phyloP scores from a whole-genome alignment of 1,284 basidiomycete species.

The Ceratobasidium sp. region DNA sequence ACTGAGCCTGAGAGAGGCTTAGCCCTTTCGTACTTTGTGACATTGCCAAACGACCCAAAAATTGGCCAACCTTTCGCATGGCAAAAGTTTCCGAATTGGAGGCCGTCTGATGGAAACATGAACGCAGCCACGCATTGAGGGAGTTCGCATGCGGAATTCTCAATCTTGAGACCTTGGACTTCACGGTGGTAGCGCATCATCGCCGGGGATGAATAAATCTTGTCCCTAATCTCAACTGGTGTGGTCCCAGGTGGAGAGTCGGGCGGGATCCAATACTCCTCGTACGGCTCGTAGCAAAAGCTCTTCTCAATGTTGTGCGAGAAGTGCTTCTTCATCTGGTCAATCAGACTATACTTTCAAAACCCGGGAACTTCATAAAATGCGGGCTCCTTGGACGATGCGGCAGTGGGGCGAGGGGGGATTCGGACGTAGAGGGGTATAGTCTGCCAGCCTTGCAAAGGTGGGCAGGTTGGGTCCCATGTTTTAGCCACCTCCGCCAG shows the following conservation, averaged over 20 bases:
- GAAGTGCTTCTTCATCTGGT: too few species aligned
- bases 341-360: too few species aligned
- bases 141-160: conserved; percentile 51
- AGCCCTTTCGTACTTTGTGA: conserved; percentile 55
- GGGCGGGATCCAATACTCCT: too few species aligned
- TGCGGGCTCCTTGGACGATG: too few species aligned
- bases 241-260: too few species aligned
- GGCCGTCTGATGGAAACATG: conserved; percentile 59
- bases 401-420: not conserved
- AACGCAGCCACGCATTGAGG: conserved; percentile 53
- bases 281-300: too few species aligned
- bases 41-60: conserved; percentile 54
- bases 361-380: too few species aligned
- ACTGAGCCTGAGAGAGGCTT: conserved; percentile 52
- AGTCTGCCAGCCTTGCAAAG: not conserved
- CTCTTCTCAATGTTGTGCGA: too few species aligned
- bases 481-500: not conserved
- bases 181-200: conserved; percentile 4
- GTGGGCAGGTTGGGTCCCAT: not conserved
- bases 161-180: conserved; percentile 4
- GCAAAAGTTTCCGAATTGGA: conserved; percentile 57
- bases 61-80: conserved; percentile 56
- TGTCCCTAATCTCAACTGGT: too few species aligned
- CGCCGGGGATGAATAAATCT: conserved; percentile 27
- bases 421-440: not conserved